Base-by-base conservation (phyloP, 176 grass and related monocot genomes). In the Bonia amplexicaulis region DNA sequence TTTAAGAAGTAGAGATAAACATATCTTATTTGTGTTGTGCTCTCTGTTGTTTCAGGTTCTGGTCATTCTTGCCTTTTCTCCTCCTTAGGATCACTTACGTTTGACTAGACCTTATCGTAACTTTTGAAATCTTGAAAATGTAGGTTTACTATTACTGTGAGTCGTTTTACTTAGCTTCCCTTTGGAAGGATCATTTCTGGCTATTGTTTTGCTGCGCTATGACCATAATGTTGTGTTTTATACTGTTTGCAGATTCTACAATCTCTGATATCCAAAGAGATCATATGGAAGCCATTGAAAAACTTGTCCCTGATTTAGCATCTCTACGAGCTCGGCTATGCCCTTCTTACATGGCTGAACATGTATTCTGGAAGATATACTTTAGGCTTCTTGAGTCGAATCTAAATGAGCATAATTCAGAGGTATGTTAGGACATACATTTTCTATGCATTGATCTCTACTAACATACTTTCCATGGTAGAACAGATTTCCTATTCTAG, bases 321-420 rank as follows among this genome's bases (percentile, higher is more conserved):
- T 80, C 89, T 84, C 87, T 98, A 40, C 79, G 89, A 60, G 6
- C 58, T 82, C 89, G 49, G 57, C 91, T 98, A 71, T 98, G 96
- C 54, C 93, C 93, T 88, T 76, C 88, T 76, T 89, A 80, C 26
- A 92, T 95, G 91, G 88, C 85, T 80, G 87, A 90, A 75, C 83
- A 87, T 55, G 62, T 85, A 20, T 97, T 97, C 88, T 97, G 90
- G 88, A 97, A 87, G 89, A 95, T 95, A 68, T 97, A 97, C 82
- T 97, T 97, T 78, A 89, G 66, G 27, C 45, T 97, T 58, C 93
- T 95, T 80, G 87, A 95, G 66, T 80, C 88, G 4, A 92, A 85
- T n/a, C 90, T 98, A 17, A 85, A 77, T 76, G 85, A 92, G 41
- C 96, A 93, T 89, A 87, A 77, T 90, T 92, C 89, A 61, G 93